Evolutionary conservation across 1,284 basidiomycete genomes (phyloP).

Genomic region (Melampsora occidentalis): DNA sequence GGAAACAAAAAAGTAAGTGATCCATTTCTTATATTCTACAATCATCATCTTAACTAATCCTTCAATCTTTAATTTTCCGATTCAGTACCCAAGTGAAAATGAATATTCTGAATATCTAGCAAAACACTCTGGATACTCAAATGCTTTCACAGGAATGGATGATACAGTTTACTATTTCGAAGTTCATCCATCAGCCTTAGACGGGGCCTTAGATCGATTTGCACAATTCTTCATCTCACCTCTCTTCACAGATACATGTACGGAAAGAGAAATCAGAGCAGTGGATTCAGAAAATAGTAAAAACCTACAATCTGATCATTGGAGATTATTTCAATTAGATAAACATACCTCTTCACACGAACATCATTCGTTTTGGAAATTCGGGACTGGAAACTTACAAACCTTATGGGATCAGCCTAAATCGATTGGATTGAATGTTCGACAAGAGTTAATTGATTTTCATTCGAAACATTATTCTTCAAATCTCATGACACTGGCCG

Average conservation of each 20-base stretch:
- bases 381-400: conserved; percentile 84
- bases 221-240: conserved; percentile 92
- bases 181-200: conserved; percentile 78
- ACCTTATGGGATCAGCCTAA: conserved; percentile 68
- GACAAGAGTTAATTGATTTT: conserved; percentile 89
- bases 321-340: conserved; percentile 95
- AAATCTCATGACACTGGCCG: conserved; percentile 84
- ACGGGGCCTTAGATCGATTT: conserved; percentile 83
- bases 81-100: conserved; percentile 82
- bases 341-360: conserved; percentile 73
- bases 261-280: conserved; percentile 89
- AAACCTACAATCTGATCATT: conserved; percentile 89
- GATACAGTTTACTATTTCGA: conserved; percentile 94
- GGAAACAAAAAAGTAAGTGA: conserved; percentile 61
- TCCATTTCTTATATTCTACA: conserved; percentile 9
- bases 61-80: conserved; percentile 55
- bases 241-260: conserved; percentile 84
- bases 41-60: conserved; percentile 30
- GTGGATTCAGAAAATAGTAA: conserved; percentile 99
- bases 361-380: conserved; percentile 86
- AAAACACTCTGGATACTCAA: conserved; percentile 85
- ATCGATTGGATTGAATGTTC: conserved; percentile 72
- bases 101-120: conserved; percentile 88
- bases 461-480: conserved; percentile 91
- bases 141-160: conserved; percentile 88